Percentiles rank a stretch among this genome's conserved stretches.
These are phyloP conservation scores for Thermochaetoides dissita DNA, from an alignment of 2,329 filamentous ascomycete genomes.

Conservation along the genomic window DNA sequence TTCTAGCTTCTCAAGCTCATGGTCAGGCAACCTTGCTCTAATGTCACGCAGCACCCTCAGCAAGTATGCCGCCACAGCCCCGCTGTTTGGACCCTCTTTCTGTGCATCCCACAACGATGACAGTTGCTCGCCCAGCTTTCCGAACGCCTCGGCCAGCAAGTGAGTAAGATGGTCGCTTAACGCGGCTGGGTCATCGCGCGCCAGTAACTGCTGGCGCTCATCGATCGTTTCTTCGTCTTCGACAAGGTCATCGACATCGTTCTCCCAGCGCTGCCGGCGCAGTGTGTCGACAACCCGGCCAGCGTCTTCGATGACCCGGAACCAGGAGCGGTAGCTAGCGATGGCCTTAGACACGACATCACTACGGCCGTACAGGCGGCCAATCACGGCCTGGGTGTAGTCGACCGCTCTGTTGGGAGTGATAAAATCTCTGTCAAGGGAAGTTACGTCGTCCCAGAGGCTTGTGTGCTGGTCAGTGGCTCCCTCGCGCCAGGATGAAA, in stretches of 20 bases:
- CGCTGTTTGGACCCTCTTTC: conserved; percentile 32
- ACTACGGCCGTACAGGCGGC: conserved; percentile 59
- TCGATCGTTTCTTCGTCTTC: conserved; percentile 62
- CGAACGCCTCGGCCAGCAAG: conserved; percentile 21
- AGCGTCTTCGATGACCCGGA: conserved; percentile 55
- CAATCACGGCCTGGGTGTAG: conserved; percentile 57
- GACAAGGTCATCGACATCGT: conserved; percentile 52
- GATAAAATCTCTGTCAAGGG: conserved; percentile 51
- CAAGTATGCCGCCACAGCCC: conserved; percentile 48
- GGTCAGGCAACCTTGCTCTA: conserved; percentile 46
- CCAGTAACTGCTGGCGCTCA: conserved; percentile 51
- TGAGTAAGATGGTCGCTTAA: conserved; percentile 22
- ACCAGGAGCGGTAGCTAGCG: conserved; percentile 58
- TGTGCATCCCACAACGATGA: conserved; percentile 34
- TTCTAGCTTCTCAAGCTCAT: conserved; percentile 18
- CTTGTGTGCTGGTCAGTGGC: conserved; percentile 35
- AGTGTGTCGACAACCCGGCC: conserved; percentile 50
- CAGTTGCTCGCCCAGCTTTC: conserved; percentile 41
- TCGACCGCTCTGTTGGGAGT: conserved; percentile 40
- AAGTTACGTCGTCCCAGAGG: conserved; percentile 51
- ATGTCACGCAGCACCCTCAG: conserved; percentile 64
- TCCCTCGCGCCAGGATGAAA: conserved; percentile 46
- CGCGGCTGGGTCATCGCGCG: conserved; percentile 40
- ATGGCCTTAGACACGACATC: conserved; percentile 49
- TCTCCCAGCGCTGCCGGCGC: conserved; percentile 58